phyloP scores from a whole-genome alignment of 2,329 filamentous ascomycete genomes.

The Arthroderma sp. region DNA sequence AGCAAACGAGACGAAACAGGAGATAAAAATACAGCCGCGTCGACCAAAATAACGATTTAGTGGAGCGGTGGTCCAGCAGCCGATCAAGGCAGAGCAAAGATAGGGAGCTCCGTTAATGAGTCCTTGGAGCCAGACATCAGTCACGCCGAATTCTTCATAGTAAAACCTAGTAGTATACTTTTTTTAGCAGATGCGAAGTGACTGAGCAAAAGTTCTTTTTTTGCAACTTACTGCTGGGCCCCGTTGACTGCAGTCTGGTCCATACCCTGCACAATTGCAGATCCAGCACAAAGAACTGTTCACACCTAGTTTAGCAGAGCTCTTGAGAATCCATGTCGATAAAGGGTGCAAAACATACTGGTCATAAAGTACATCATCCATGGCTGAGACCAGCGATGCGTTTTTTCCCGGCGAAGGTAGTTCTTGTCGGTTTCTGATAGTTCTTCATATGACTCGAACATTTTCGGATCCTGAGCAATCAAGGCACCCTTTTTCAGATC shows the following conservation, averaged over 20 bases:
- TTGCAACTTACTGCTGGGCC: slow-evolving; percentile 13
- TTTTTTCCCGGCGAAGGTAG: slow-evolving; percentile 28
- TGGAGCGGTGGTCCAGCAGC: slow-evolving; percentile 49
- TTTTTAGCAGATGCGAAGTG: too few species aligned
- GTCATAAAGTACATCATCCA: slow-evolving; percentile 32
- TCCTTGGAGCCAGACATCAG: slow-evolving; percentile 14
- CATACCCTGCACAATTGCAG: slow-evolving; percentile 38
- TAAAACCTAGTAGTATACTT: slow-evolving; percentile 3
- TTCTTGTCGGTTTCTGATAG: slow-evolving; percentile 38
- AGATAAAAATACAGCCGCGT: slow-evolving; percentile 46
- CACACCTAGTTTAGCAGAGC: neutral
- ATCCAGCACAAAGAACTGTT: slow-evolving; percentile 34
- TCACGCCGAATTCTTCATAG: slow-evolving; percentile 8
- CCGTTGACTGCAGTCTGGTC: slow-evolving; percentile 33
- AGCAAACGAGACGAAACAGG: slow-evolving; percentile 45
- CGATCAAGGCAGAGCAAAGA: slow-evolving; percentile 29
- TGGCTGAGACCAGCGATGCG: slow-evolving; percentile 33
- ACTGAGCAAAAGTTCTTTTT: neutral
- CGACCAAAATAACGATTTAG: slow-evolving; percentile 42
- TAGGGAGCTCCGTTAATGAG: slow-evolving; percentile 26
- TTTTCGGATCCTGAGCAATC: slow-evolving; percentile 55
- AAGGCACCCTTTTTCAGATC: slow-evolving; percentile 43
- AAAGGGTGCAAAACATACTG: slow-evolving; percentile 2
- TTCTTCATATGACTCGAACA: slow-evolving; percentile 49
- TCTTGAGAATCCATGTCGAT: neutral